phyloP scores from a whole-genome alignment of 192 early-diverging fungal species.

The Coemansia reversa region DNA sequence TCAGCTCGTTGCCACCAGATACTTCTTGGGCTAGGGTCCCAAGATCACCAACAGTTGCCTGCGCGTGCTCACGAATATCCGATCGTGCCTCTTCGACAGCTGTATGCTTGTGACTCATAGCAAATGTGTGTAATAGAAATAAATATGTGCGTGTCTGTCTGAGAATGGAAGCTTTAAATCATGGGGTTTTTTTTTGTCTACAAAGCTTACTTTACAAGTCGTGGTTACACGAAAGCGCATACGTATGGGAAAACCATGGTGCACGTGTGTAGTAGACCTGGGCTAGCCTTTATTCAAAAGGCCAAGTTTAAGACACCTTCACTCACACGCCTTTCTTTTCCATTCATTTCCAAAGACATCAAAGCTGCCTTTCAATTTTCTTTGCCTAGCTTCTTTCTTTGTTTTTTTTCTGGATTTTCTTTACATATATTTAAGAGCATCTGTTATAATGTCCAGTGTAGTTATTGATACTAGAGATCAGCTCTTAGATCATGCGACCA shows the following conservation, averaged over 20 bases:
- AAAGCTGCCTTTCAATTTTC: not conserved
- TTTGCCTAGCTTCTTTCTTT: not conserved
- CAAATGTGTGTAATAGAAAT: not conserved
- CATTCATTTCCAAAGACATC: too few relatives aligned
- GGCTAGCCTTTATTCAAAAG: too few relatives aligned
- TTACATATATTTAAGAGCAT: not conserved
- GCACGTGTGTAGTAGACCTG: too few relatives aligned
- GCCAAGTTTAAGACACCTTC: too few relatives aligned
- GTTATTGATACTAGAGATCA: constrained; percentile 2
- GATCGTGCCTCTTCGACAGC: constrained; percentile 42
- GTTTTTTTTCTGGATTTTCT: not conserved
- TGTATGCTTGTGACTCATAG: constrained; percentile 12
- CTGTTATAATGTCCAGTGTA: not conserved
- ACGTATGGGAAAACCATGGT: too few relatives aligned
- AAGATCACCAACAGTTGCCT: constrained; percentile 29
- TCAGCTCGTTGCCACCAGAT: constrained; percentile 45
- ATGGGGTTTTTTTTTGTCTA: too few relatives aligned
- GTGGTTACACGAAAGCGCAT: too few relatives aligned
- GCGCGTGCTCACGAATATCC: constrained; percentile 48
- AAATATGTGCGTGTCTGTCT: too few relatives aligned
- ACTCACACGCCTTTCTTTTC: not conserved
- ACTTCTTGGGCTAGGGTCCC: constrained; percentile 41
- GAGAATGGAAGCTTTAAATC: too few relatives aligned
- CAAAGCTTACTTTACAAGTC: too few relatives aligned
- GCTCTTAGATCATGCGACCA: constrained; percentile 21